Conservation (phyloP, 116 monocot species). For the Iris pallida region DNA sequence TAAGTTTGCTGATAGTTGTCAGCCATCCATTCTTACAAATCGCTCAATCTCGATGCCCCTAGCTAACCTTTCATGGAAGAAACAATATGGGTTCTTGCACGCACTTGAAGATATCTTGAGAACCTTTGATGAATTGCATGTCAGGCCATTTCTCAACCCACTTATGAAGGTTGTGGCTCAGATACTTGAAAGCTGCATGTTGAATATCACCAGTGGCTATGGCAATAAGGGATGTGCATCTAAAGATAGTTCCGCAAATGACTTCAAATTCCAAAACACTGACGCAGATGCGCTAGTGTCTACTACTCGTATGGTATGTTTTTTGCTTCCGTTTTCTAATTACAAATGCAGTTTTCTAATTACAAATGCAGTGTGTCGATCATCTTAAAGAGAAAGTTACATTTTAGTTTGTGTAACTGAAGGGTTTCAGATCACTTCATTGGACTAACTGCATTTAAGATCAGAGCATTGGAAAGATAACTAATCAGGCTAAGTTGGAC, state of each 20-base stretch:
- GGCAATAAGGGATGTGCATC: background rate
- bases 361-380: too few species aligned
- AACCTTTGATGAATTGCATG: conserved; percentile 71
- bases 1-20: conserved; percentile 1
- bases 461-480: too few species aligned
- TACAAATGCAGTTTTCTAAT: too few species aligned
- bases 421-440: too few species aligned
- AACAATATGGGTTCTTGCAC: conserved; percentile 70
- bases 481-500: too few species aligned
- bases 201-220: conserved; percentile 19
- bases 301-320: conserved; percentile 7
- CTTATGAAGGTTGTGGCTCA: conserved; percentile 55
- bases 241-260: conserved; percentile 13
- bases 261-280: conserved; percentile 11
- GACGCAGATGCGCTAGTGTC: background rate
- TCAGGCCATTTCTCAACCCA: conserved; percentile 61
- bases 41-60: conserved; percentile 20
- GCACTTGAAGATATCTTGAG: conserved; percentile 67
- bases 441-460: too few species aligned
- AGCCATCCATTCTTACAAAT: conserved; percentile 25
- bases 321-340: too few species aligned
- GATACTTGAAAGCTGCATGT: conserved; percentile 64
- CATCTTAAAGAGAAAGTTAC: too few species aligned
- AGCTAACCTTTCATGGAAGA: conserved; percentile 51
- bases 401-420: too few species aligned